A percentile compares a stretch with the other conserved stretches of the same genome.
Evolutionary conservation across 441 rosid species (phyloP).

Genomic region (Melastoma candidum): DNA sequence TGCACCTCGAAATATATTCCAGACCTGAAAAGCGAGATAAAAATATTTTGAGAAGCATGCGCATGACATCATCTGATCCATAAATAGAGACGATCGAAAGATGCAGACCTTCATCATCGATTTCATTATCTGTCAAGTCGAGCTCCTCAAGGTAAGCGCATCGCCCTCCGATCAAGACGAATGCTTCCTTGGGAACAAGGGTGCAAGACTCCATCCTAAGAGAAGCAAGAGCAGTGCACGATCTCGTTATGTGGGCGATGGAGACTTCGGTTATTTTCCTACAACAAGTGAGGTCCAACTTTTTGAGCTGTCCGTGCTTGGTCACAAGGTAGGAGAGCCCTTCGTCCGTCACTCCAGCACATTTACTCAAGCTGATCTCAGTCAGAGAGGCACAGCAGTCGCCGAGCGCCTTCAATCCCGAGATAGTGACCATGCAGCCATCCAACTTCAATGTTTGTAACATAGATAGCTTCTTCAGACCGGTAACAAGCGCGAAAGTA

Average conservation of each 20-base stretch:
- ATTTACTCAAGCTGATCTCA: slow-evolving; percentile 81
- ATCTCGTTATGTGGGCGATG: slow-evolving; percentile 44
- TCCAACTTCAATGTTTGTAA: slow-evolving; percentile 72
- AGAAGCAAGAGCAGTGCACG: slow-evolving; percentile 52
- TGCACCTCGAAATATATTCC: slow-evolving; percentile 63
- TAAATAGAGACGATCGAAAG: slow-evolving; percentile 1
- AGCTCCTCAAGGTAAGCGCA: slow-evolving; percentile 77
- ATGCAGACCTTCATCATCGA: slow-evolving; percentile 74
- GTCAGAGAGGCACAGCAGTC: slow-evolving; percentile 39
- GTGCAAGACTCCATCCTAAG: slow-evolving; percentile 86
- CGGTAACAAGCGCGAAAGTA: slow-evolving; percentile 46
- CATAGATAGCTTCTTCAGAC: slow-evolving; percentile 48
- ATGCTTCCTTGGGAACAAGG: slow-evolving; percentile 69
- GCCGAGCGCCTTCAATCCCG: slow-evolving; percentile 69
- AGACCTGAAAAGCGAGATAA: slow-evolving; percentile 43
- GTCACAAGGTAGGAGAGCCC: slow-evolving; percentile 54
- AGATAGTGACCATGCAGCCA: slow-evolving; percentile 51
- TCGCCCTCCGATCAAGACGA: slow-evolving; percentile 57
- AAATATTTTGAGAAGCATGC: not conserved
- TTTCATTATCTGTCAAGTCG: slow-evolving; percentile 88
- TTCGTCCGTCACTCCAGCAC: slow-evolving; percentile 69
- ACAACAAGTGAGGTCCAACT: slow-evolving; percentile 86
- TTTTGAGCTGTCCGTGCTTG: slow-evolving; percentile 53
- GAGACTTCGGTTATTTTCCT: slow-evolving; percentile 71
- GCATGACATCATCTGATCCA: not conserved